These are phyloP conservation scores for Tolypocladium paradoxum DNA, from an alignment of 2,329 filamentous ascomycete species.

Conservation along the genomic window DNA sequence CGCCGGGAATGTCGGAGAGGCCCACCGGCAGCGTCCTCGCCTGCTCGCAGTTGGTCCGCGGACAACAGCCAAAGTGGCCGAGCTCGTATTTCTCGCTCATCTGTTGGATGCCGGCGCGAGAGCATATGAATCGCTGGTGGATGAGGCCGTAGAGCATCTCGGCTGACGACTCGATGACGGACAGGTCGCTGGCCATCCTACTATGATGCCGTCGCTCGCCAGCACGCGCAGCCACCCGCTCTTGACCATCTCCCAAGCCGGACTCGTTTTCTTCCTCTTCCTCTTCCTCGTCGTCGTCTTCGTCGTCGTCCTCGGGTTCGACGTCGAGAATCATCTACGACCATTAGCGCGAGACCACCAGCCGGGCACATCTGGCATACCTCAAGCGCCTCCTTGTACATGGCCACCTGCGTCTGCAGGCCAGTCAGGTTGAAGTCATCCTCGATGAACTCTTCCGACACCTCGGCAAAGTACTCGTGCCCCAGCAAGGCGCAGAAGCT, in stretches of 20 bases:
- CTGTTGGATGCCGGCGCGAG: conserved; percentile 88
- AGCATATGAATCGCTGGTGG: conserved; percentile 97
- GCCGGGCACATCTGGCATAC: conserved; percentile 24
- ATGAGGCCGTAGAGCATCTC: conserved; percentile 97
- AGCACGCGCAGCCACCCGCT: conserved; percentile 34
- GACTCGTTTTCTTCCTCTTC: conserved; percentile 65
- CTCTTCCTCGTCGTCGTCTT: conserved; percentile 72
- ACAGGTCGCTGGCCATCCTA: conserved; percentile 83
- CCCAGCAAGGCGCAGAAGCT: conserved; percentile 92
- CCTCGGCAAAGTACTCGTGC: conserved; percentile 98
- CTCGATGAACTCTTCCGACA: conserved; percentile 97
- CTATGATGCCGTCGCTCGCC: conserved; percentile 67
- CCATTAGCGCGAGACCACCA: not conserved
- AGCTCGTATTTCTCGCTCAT: conserved; percentile 99
- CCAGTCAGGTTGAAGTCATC: conserved; percentile 99
- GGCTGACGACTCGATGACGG: conserved; percentile 93
- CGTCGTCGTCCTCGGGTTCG: conserved; percentile 89
- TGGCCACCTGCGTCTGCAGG: conserved; percentile 85
- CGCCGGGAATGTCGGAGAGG: conserved; percentile 85
- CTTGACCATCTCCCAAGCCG: conserved; percentile 46
- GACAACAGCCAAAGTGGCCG: conserved; percentile 90
- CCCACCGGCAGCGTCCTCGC: conserved; percentile 89
- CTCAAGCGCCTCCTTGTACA: conserved; percentile 98
- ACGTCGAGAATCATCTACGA: conserved; percentile 89
- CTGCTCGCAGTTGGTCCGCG: conserved; percentile 85